Conservation (phyloP, 2,329 filamentous ascomycete genomes). For the Pyrenophora graminea region DNA sequence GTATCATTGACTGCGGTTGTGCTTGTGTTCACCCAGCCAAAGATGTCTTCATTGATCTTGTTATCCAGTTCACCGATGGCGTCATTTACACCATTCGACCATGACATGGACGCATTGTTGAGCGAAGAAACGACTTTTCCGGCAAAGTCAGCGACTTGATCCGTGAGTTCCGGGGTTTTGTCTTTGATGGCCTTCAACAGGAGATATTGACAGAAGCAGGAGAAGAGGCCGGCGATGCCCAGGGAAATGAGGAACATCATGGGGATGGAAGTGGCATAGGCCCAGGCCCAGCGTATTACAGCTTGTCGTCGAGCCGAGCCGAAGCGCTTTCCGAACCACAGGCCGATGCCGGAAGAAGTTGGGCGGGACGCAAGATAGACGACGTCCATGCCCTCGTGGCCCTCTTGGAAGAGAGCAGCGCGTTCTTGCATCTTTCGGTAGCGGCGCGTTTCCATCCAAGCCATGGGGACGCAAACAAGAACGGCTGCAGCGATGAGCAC, state of each 20-base stretch:
- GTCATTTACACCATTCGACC: conserved; percentile 76
- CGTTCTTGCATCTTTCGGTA: conserved; percentile 75
- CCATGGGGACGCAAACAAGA: conserved; percentile 76
- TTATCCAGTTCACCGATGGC: conserved; percentile 67
- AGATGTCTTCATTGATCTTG: conserved; percentile 81
- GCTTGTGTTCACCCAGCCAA: conserved; percentile 84
- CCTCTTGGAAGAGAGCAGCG: conserved; percentile 67
- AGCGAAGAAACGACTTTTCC: conserved; percentile 75
- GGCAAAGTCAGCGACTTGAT: conserved; percentile 78
- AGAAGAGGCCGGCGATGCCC: conserved; percentile 78
- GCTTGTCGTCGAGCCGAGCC: conserved; percentile 67
- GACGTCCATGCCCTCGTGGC: conserved; percentile 81
- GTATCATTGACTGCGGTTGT: conserved; percentile 84
- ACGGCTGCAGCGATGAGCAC: conserved; percentile 73
- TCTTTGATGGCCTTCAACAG: conserved; percentile 74
- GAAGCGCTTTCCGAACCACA: conserved; percentile 70
- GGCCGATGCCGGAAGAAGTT: conserved; percentile 71
- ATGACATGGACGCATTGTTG: conserved; percentile 72
- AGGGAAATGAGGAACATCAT: conserved; percentile 87
- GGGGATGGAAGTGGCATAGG: conserved; percentile 82
- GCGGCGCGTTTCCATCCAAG: conserved; percentile 75
- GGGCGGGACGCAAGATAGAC: conserved; percentile 86
- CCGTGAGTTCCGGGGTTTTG: conserved; percentile 74
- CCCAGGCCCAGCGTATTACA: conserved; percentile 78
- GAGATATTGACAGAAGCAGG: conserved; percentile 80